Base-by-base conservation (phyloP, 176 grass and related monocot genomes). In the Hordeum vulgare region DNA sequence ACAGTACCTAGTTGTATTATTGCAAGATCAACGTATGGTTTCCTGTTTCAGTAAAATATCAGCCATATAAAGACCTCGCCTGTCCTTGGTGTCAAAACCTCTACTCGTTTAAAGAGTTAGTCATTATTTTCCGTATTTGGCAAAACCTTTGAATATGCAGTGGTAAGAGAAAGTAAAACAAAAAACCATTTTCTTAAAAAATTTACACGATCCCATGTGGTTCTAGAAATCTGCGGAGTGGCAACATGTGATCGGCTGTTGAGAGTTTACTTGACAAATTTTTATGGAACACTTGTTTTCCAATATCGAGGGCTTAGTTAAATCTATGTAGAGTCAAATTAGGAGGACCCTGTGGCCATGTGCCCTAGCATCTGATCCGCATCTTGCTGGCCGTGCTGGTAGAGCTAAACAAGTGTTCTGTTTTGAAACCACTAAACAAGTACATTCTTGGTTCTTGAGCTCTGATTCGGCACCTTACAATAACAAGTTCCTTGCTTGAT, bases 341-440 rank as follows among this genome's bases (percentile, higher is more conserved):
- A 27, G 26, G 34, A 71, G 34, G 63, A 82, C 20, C 42, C 64
- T 36, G 7, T 78, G 65, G 35, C 83, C 88, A 90, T 86, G 88
- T 90, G 83, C 78, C 26, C 4, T 8, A 58, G 83, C 88, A 90
- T 90, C 79, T 86, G 79, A 90, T 90, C 73, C n/a, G 73, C 73
- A 82, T 82, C 88, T 86, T 21, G 72, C 63, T 64, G 21, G 40
- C 20, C 44, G 88, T 81, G 83, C 71, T 68, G 13, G 13, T 71
- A 78, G 85, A 39, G 34, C 66, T 82, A 90, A 86, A 90, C 65
- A 86, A 86, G 72, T 64, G 24, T 86, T 82, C 34, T 57, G 78
- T 71, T 78, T 78, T 78, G 83, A 83, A 78, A 78, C 65, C 78
- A 89, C 56, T 82, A 86, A 86, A 86, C 73, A 86, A 82, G 78